Percentiles rank a stretch among this genome's conserved stretches.
Evolutionary conservation across 2,329 filamentous ascomycete species (phyloP).

Genomic region (Stemphylium vesicarium): DNA sequence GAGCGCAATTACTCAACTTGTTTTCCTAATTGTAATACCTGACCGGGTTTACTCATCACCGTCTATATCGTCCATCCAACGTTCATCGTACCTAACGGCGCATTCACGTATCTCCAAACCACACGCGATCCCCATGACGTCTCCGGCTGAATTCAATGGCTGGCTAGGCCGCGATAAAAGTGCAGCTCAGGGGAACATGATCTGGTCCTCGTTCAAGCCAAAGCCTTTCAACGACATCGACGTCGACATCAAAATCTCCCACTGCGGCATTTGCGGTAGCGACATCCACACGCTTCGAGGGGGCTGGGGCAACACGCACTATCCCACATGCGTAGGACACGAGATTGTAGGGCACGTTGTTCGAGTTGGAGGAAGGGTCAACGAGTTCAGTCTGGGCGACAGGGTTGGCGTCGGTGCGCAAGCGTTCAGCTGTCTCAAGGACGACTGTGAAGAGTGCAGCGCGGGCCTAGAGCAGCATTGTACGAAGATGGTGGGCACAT

Average conservation of each 20-base stretch:
- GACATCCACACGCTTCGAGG: constrained; percentile 49
- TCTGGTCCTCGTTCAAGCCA: constrained; percentile 58
- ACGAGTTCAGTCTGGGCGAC: constrained; percentile 64
- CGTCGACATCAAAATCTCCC: constrained; percentile 44
- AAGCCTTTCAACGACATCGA: constrained; percentile 48
- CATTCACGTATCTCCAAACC: background rate
- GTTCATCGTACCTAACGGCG: background rate
- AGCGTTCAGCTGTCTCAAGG: constrained; percentile 55
- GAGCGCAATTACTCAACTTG: background rate
- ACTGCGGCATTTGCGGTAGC: constrained; percentile 46
- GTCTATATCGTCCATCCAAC: background rate
- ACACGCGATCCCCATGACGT: constrained; percentile 25
- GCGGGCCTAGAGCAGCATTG: constrained; percentile 55
- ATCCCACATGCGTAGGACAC: constrained; percentile 52
- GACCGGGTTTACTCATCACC: background rate
- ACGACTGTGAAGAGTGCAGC: constrained; percentile 61
- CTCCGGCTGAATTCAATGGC: constrained; percentile 60
- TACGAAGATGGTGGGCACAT: constrained; percentile 62
- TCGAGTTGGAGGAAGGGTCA: constrained; percentile 45
- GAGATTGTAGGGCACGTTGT: constrained; percentile 52
- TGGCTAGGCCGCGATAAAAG: constrained; percentile 61
- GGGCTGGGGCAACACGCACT: constrained; percentile 55
- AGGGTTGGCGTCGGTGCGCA: constrained; percentile 62
- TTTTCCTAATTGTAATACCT: too few species aligned
- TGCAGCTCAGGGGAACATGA: constrained; percentile 61